Percentiles rank a stretch among this genome's conserved stretches.
These are phyloP conservation scores for Osmanthus fragrans DNA, from an alignment of 257 asterid species.

Conservation along the genomic window DNA sequence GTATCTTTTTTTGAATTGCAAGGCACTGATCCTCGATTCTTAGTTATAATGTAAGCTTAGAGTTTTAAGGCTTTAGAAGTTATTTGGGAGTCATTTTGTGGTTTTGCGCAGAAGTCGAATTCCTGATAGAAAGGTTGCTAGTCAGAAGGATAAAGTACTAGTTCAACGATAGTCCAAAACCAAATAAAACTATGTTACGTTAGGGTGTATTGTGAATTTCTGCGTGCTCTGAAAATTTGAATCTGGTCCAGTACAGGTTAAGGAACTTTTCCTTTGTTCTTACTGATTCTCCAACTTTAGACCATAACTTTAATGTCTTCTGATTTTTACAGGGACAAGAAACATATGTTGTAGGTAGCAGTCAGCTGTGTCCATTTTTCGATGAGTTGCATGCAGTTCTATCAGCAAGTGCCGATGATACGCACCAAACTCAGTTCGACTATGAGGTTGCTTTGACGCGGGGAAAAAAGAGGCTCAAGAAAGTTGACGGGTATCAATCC, in stretches of 20 bases:
- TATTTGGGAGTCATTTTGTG: neutral
- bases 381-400: constrained; percentile 61
- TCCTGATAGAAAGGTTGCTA: neutral
- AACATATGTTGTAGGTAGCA: constrained; percentile 36
- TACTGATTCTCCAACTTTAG: neutral
- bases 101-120: neutral
- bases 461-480: constrained; percentile 36
- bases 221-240: neutral
- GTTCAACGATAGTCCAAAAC: neutral
- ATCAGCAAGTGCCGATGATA: constrained; percentile 33
- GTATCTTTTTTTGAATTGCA: too few species aligned
- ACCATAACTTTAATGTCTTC: constrained; percentile 6
- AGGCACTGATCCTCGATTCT: neutral
- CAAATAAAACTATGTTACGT: neutral
- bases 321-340: constrained; percentile 48
- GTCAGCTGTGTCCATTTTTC: constrained; percentile 52
- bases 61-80: neutral
- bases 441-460: constrained; percentile 30
- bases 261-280: neutral
- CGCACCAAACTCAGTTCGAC: constrained; percentile 34
- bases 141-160: neutral
- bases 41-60: neutral
- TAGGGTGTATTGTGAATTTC: neutral
- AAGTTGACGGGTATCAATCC: constrained; percentile 34
- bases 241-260: neutral